Evolutionary conservation across 176 grass and related monocot species (phyloP).

Genomic region (Oryza glumipatula): DNA sequence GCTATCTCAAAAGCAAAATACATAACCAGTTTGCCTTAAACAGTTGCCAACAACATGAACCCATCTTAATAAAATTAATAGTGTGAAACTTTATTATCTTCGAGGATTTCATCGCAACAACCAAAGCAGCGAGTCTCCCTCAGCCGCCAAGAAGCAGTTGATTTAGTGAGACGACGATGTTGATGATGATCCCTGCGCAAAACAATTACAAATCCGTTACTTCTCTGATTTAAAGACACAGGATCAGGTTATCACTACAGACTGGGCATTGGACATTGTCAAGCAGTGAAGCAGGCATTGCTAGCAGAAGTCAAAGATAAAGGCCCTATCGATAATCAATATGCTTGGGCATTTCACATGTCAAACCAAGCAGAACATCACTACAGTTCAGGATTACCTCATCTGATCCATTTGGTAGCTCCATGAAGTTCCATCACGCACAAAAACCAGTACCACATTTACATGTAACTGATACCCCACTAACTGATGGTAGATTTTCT

Average conservation of each 20-base stretch:
- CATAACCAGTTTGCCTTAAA: constrained; percentile 26
- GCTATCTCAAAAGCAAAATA: constrained; percentile 27
- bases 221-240: background rate
- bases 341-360: background rate
- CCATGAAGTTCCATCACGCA: background rate
- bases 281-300: background rate
- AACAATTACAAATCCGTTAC: background rate
- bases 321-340: background rate
- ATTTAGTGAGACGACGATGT: constrained; percentile 35
- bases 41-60: constrained; percentile 23
- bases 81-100: constrained; percentile 40
- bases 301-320: background rate
- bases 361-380: background rate
- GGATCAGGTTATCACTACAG: background rate
- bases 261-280: background rate
- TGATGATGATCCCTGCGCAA: background rate
- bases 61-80: constrained; percentile 25
- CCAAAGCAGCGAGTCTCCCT: background rate
- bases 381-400: background rate
- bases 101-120: constrained; percentile 10
- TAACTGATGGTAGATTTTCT: background rate
- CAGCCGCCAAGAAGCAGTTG: background rate
- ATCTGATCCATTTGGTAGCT: background rate
- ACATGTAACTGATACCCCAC: background rate
- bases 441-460: background rate